These are phyloP conservation scores for Capronia epimyces DNA, from an alignment of 2,329 filamentous ascomycete species.

Conservation along the genomic window DNA sequence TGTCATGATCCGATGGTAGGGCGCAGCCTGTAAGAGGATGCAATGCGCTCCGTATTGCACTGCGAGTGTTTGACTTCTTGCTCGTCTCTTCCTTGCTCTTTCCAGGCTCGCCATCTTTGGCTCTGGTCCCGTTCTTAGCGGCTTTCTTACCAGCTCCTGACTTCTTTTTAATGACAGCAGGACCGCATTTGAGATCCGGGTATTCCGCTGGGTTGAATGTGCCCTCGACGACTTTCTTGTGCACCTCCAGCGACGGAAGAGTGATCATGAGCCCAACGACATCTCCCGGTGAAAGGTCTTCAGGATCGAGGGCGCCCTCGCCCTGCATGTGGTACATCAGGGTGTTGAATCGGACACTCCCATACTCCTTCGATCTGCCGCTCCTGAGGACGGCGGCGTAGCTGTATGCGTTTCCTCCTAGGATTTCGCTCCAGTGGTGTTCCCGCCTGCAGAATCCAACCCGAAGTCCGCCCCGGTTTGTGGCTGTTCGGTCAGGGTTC, in stretches of 20 bases:
- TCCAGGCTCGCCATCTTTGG: conserved; percentile 20
- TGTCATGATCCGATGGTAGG: conserved; percentile 49
- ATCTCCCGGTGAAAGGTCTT: conserved; percentile 80
- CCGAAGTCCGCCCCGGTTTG: conserved; percentile 42
- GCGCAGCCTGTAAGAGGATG: conserved; percentile 10
- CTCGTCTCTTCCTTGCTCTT: conserved; percentile 19
- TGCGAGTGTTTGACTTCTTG: conserved; percentile 14
- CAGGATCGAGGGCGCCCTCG: conserved; percentile 78
- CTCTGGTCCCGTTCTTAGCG: conserved; percentile 20
- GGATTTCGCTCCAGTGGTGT: conserved; percentile 28
- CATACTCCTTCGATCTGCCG: conserved; percentile 39
- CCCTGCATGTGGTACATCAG: conserved; percentile 93
- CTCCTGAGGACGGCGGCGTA: conserved; percentile 26
- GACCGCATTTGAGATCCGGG: conserved; percentile 28
- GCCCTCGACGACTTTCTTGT: conserved; percentile 81
- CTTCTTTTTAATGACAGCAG: conserved; percentile 26
- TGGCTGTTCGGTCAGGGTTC: conserved; percentile 22
- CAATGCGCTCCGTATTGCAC: conserved; percentile 15
- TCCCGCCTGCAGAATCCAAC: conserved; percentile 46
- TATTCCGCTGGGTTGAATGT: conserved; percentile 79
- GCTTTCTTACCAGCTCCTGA: conserved; percentile 22
- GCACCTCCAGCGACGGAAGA: conserved; percentile 75
- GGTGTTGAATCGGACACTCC: conserved; percentile 75
- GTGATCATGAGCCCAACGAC: conserved; percentile 91
- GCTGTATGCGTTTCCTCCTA: conserved; percentile 28